Evolutionary conservation across 352 stramenopile genomes (phyloP), one percentile per base, ranked within the genome.

Genomic region (Phytophthora cactorum): DNA sequence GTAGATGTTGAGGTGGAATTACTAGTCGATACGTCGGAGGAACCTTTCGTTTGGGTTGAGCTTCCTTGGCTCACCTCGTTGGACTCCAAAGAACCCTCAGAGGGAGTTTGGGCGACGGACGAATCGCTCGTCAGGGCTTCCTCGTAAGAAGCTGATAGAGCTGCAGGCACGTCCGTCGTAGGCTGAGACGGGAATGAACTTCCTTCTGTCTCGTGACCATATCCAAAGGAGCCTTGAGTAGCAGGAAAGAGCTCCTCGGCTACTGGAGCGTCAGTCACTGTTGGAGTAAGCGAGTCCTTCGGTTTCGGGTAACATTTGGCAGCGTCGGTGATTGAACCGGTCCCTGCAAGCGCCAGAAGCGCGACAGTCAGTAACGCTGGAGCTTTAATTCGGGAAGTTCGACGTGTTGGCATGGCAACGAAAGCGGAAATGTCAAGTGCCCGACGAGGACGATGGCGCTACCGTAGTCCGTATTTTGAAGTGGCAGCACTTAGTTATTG

Each of bases 301-400:
- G 17, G 0, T 22, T 22, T 22, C 17, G 17, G 17, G 17, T 22
- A 22, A 15, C 57, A 64, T 36, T 72, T 34, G 64, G 62, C 43
- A 2, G 25, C 50, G 17, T 52, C 38, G n/a, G 57, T 46, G 11
- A 67, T 51, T 12, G 50, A 29, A 31, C 31, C 47, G 55, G 29
- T 52, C 56, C 52, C 22, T 32, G 63, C 15, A 57, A 57, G 29
- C 65, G 63, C 70, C 72, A 81, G 59, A 74, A 78, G 70, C 58
- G 74, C 70, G 45, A 59, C 43, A 44, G 64, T 55, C 64, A 73
- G 8, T 49, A 62, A 10, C 11, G 54, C 17, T 38, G 32, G 32
- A 10, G 32, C 32, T 38, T 5, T 10, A 38, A 38, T 38, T 14
- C 50, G 32, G 29, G 29, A 62, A 32, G 22, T 31, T 49, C 57